Evolutionary conservation across 495 filamentous ascomycete species (phyloP).

Genomic region (Podospora pseudopauciseta): DNA sequence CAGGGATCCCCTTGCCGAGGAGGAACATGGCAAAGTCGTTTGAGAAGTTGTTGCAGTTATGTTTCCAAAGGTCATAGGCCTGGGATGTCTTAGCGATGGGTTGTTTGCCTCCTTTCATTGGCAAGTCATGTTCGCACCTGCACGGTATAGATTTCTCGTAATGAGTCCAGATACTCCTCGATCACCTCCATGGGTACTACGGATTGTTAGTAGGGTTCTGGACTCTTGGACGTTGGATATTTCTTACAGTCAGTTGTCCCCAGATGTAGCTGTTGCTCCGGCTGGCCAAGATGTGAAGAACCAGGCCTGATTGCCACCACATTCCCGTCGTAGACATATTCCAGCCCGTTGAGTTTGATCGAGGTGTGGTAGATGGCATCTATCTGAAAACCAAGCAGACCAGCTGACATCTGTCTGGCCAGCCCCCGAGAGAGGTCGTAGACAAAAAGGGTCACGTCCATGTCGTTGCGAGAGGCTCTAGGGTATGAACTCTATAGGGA

Average conservation of each 20-base stretch:
- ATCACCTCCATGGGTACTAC: conserved; percentile 74
- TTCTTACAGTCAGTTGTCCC: conserved; percentile 60
- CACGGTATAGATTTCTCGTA: conserved; percentile 76
- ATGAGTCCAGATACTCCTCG: conserved; percentile 80
- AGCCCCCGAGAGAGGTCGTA: conserved; percentile 86
- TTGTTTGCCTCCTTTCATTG: not conserved
- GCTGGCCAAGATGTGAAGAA: conserved; percentile 76
- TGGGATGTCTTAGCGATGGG: conserved; percentile 10
- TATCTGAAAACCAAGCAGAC: conserved; percentile 66
- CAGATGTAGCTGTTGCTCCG: conserved; percentile 70
- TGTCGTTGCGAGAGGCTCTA: conserved; percentile 30
- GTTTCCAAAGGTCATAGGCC: conserved; percentile 79
- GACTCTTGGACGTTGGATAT: no score
- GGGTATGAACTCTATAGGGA: no score
- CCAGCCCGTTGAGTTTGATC: conserved; percentile 68
- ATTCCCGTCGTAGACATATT: conserved; percentile 58
- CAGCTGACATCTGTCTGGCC: conserved; percentile 44
- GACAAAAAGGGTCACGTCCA: conserved; percentile 89
- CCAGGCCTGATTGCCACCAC: conserved; percentile 79
- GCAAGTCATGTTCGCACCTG: conserved; percentile 51
- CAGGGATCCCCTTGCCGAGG: conserved; percentile 82
- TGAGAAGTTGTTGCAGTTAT: conserved; percentile 99
- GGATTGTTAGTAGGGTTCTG: not conserved
- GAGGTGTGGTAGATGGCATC: conserved; percentile 93
- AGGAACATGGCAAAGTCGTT: conserved; percentile 91